A percentile compares a stretch with the other conserved stretches of the same genome.
phyloP scores from a whole-genome alignment of 2,329 filamentous ascomycete genomes.

The Capronia coronata region DNA sequence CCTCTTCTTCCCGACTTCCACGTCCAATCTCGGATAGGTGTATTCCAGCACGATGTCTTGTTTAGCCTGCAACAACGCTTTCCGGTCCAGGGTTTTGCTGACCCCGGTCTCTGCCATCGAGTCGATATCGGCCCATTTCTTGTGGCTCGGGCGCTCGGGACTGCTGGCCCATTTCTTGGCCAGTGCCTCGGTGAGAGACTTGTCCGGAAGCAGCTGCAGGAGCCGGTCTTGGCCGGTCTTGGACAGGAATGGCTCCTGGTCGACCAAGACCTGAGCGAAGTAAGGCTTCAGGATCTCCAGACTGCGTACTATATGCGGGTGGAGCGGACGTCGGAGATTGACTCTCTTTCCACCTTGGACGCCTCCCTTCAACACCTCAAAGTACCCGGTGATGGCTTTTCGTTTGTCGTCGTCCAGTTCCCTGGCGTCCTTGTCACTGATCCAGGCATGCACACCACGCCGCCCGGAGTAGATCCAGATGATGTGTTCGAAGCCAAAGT shows the following conservation, averaged over 20 bases:
- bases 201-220: constrained; percentile 77
- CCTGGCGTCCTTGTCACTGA: constrained; percentile 83
- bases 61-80: constrained; percentile 76
- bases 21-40: constrained; percentile 93
- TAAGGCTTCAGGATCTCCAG: constrained; percentile 75
- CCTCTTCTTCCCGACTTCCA: constrained; percentile 93
- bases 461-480: constrained; percentile 98
- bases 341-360: constrained; percentile 80
- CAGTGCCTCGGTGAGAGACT: constrained; percentile 66
- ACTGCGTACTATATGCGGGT: constrained; percentile 82
- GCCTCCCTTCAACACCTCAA: constrained; percentile 84
- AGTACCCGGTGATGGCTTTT: constrained; percentile 76
- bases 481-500: constrained; percentile 95
- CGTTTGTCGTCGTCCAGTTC: constrained; percentile 79
- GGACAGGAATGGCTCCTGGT: constrained; percentile 78
- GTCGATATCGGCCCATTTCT: constrained; percentile 95
- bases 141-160: constrained; percentile 65
- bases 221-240: constrained; percentile 68
- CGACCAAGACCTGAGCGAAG: constrained; percentile 77
- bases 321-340: constrained; percentile 74
- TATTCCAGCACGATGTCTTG: constrained; percentile 96
- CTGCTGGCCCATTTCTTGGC: constrained; percentile 86
- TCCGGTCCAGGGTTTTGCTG: constrained; percentile 64
- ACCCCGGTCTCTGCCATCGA: constrained; percentile 69
- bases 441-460: constrained; percentile 95